A percentile compares a stretch with the other conserved stretches of the same genome.
Evolutionary conservation across 345 rosid species (phyloP).

Genomic region (Acer saccharum): DNA sequence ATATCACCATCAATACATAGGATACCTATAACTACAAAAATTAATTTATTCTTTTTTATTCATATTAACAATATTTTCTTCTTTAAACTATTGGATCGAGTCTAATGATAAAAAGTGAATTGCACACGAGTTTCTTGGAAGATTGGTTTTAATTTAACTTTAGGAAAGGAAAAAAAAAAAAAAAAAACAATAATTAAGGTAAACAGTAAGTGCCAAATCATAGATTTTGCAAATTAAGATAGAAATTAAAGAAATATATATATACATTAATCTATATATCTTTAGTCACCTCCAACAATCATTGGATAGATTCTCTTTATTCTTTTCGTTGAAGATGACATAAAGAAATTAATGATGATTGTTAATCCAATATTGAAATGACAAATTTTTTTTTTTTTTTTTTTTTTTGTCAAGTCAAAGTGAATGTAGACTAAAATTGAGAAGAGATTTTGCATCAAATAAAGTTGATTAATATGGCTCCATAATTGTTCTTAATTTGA

Average conservation of each 20-base stretch:
- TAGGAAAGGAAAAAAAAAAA: neutral
- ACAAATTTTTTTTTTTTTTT: neutral
- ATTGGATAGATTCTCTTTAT: neutral
- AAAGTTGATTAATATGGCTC: neutral
- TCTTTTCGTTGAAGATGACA: neutral
- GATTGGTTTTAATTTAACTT: neutral
- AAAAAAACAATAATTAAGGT: neutral
- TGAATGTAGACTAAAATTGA: neutral
- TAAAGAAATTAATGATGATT: neutral
- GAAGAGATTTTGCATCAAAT: constrained; percentile 1
- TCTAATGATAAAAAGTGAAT: neutral
- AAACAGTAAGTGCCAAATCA: neutral
- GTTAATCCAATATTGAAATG: neutral
- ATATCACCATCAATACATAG: too few species aligned
- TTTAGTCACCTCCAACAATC: neutral
- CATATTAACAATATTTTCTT: too few species aligned
- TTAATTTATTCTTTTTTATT: too few species aligned
- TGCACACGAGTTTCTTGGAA: neutral
- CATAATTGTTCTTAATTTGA: neutral
- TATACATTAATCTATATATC: neutral
- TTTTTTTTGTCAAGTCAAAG: neutral
- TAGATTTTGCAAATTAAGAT: neutral
- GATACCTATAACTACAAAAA: too few species aligned
- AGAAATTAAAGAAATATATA: neutral
- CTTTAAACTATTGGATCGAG: too few species aligned